Base-by-base conservation (phyloP, 805 yeast species). In the Candida khao-thaluensis region DNA sequence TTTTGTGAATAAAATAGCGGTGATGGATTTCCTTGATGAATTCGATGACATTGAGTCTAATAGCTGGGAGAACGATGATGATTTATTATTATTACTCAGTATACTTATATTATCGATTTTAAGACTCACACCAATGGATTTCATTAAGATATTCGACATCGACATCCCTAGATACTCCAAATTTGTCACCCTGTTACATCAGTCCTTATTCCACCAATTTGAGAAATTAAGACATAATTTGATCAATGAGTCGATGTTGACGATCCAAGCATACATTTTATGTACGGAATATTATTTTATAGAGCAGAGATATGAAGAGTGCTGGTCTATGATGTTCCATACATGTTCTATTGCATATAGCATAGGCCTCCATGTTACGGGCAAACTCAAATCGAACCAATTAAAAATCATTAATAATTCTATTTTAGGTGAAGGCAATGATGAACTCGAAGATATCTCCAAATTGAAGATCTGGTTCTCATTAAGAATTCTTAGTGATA, bases 241-340 rank as follows among this genome's bases (percentile, higher is more conserved):
- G 20, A 55, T 68, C 16, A 60, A 64, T 44, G 80, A 76, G 48
- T 69, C 78, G 1, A 60, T 69, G 6, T 55, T 66, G n/a, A 71
- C 77, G 4, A 62, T 75, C 17, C 70, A 72, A 45, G 67, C 77
- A 2, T 73, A 73, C 44, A 69, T 74, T 6, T 56, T 76, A 35
- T 76, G 75, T 44, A 69, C 77, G 17, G 80, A 74, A 48, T 74
- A 71, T 62, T 62, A 70, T 37, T 74, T 73, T 43, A 65, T 63
- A 36, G 69, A 72, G 45, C 74, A 70, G 40, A 65, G 67, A 34
- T 72, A 71, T 45, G 81, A 76, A 48, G 71, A 71, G 42, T 60
- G 74, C 39, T 76, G 81, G 81, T 65, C 69, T 16, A 62, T 69
- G 59, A 56, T 75, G 57, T 76, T 74, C 45, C 74, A 69, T 43